phyloP scores from a whole-genome alignment of 2,329 filamentous ascomycete genomes.

The Ophiostoma piceae region DNA sequence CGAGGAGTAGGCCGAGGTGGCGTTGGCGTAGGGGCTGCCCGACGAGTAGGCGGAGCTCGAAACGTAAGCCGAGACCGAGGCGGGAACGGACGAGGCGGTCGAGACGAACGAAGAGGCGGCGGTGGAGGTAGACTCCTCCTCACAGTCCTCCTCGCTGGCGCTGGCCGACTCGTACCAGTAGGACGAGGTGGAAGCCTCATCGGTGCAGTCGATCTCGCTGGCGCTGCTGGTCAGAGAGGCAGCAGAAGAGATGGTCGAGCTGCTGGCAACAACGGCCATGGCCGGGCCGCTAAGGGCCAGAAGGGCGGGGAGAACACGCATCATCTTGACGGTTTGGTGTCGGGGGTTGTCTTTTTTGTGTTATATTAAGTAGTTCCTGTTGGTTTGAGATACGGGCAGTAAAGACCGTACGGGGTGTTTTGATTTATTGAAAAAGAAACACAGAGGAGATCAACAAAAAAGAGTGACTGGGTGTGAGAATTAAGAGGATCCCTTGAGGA shows the following conservation, averaged over 20 bases:
- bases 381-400: background rate
- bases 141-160: conserved; percentile 25
- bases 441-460: background rate
- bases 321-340: conserved; percentile 2
- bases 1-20: background rate
- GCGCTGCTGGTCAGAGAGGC: conserved; percentile 23
- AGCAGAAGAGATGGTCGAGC: conserved; percentile 14
- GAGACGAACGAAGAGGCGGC: background rate
- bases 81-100: conserved; percentile 5
- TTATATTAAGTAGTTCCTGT: background rate
- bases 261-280: conserved; percentile 14
- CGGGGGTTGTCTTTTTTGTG: background rate
- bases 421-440: background rate
- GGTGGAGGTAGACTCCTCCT: background rate
- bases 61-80: background rate
- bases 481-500: conserved; percentile 1
- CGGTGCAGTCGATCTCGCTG: conserved; percentile 22
- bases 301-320: conserved; percentile 1
- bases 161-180: conserved; percentile 25
- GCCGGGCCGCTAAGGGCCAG: conserved; percentile 16
- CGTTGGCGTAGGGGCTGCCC: conserved; percentile 1
- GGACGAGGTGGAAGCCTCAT: conserved; percentile 22
- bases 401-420: background rate
- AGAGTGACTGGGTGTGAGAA: conserved; percentile 9
- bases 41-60: background rate